Conservation (phyloP, 768 basidiomycete genomes). For the Boletus pseudo-olivaceus region DNA sequence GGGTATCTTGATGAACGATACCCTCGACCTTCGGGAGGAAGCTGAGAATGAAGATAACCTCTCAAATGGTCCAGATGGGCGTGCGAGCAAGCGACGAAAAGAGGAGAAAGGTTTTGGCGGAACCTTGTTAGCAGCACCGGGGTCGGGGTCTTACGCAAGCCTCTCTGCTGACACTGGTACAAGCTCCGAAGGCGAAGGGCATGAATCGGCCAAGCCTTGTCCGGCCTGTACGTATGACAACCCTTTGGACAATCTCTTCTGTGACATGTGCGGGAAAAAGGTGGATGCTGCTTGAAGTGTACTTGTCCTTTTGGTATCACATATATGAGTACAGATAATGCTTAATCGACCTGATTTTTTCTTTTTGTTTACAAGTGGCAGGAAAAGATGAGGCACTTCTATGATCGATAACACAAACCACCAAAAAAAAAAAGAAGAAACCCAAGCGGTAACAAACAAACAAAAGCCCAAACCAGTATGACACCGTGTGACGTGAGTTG, state of each 20-base stretch:
- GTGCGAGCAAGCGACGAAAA: slow-evolving; percentile 39
- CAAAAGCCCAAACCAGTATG: slow-evolving; percentile 28
- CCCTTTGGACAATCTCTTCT: slow-evolving; percentile 37
- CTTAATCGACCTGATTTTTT: slow-evolving; percentile 27
- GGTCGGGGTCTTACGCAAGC: slow-evolving; percentile 25
- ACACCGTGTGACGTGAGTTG: slow-evolving; percentile 18
- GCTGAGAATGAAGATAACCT: slow-evolving; percentile 56
- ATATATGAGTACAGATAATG: slow-evolving; percentile 36
- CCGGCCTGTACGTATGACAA: slow-evolving; percentile 59
- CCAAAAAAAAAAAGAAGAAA: slow-evolving; percentile 16
- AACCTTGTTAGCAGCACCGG: slow-evolving; percentile 56
- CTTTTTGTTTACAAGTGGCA: slow-evolving; percentile 20
- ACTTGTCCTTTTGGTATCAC: slow-evolving; percentile 26
- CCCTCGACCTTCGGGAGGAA: slow-evolving; percentile 63
- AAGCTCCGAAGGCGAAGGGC: slow-evolving; percentile 33
- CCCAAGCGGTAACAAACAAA: slow-evolving; percentile 22
- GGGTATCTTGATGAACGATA: slow-evolving; percentile 57
- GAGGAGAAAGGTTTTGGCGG: slow-evolving; percentile 72
- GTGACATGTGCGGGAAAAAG: slow-evolving; percentile 43
- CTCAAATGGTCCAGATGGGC: slow-evolving; percentile 47
- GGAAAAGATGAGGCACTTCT: slow-evolving; percentile 22
- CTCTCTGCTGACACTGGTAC: slow-evolving; percentile 31
- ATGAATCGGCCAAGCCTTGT: slow-evolving; percentile 42
- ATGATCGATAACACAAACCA: slow-evolving; percentile 30
- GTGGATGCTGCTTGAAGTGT: slow-evolving; percentile 26